Evolutionary conservation across 257 asterid genomes (phyloP).

Genomic region (Solanum habrochaites): DNA sequence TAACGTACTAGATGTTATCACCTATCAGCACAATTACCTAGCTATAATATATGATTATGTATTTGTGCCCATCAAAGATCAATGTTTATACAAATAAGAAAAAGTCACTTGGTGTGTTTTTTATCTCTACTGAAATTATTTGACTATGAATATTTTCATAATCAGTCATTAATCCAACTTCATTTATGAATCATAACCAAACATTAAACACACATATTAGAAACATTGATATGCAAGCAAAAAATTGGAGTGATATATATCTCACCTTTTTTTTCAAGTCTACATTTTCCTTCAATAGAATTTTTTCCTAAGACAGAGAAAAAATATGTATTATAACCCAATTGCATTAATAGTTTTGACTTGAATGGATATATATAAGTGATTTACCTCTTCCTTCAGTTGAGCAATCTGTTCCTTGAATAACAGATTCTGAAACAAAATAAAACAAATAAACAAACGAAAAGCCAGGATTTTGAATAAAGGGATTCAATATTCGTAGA

Average conservation of each 20-base stretch:
- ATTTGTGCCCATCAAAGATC: neutral
- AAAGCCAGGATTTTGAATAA: no score
- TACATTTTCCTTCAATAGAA: conserved; percentile 20
- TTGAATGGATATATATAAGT: neutral
- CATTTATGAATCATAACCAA: neutral
- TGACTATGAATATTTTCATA: neutral
- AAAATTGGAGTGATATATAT: neutral
- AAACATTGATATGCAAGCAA: neutral
- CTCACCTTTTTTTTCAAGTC: conserved; percentile 37
- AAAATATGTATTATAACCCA: neutral
- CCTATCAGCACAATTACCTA: neutral
- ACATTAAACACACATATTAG: neutral
- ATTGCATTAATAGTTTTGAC: neutral
- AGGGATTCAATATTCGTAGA: no score
- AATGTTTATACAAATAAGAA: neutral
- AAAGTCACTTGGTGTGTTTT: neutral
- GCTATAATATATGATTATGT: neutral
- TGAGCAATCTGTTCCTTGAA: conserved; percentile 24
- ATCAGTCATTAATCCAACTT: neutral
- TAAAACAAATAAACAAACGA: neutral
- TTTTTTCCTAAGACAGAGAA: conserved; percentile 22
- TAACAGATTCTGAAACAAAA: conserved; percentile 18
- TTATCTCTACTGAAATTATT: neutral
- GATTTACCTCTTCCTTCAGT: conserved; percentile 34
- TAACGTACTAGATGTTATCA: neutral